Conservation (phyloP, 2,329 filamentous ascomycete genomes). For the Sporothrix curviconia region DNA sequence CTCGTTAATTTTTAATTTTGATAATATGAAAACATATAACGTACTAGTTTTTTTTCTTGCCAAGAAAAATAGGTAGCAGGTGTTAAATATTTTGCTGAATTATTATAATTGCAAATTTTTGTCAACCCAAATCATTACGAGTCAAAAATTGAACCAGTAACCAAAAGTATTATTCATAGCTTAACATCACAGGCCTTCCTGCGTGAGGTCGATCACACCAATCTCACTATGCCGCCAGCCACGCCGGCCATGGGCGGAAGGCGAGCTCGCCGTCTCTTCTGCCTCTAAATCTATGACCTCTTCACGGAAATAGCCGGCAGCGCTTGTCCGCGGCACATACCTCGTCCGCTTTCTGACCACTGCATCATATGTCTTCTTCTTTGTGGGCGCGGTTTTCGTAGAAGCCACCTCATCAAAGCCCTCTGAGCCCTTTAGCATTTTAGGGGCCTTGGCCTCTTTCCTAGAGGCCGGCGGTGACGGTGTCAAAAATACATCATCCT, state of each 20-base stretch:
- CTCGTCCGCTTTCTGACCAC: constrained; percentile 14
- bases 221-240: constrained; percentile 11
- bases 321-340: constrained; percentile 23
- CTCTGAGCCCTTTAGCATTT: too few relatives aligned
- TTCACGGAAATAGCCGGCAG: constrained; percentile 25
- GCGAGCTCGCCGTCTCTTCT: neutral
- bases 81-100: too few relatives aligned
- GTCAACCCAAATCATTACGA: neutral
- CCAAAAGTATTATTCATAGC: neutral
- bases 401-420: too few relatives aligned
- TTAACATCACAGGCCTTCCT: neutral
- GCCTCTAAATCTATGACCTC: constrained; percentile 20
- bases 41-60: too few relatives aligned
- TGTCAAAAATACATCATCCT: neutral
- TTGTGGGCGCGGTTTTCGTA: neutral
- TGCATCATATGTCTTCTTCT: neutral
- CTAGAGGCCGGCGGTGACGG: neutral
- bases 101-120: too few relatives aligned
- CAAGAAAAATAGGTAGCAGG: too few relatives aligned
- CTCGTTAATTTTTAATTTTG: too few relatives aligned
- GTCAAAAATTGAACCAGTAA: neutral
- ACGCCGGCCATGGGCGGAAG: neutral
- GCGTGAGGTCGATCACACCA: constrained; percentile 10
- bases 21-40: too few relatives aligned
- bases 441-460: neutral